Base-by-base conservation (phyloP, 805 yeast genomes). In the Schwanniomyces occidentalis region DNA sequence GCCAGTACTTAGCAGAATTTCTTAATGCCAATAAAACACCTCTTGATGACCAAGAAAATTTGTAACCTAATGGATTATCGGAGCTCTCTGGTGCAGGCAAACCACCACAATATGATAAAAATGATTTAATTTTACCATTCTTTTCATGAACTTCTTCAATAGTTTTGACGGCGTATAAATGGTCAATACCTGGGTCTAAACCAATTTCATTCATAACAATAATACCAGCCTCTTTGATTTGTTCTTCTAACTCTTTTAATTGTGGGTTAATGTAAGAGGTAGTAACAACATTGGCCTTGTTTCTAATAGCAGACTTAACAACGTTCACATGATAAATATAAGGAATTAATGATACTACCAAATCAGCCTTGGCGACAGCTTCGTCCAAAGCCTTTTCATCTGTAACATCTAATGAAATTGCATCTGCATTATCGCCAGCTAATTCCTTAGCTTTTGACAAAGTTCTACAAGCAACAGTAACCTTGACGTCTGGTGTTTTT, bases 131-230 rank as follows among this genome's bases (percentile, higher is more conserved):
- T 73, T 93, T 86, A 61, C 99, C 99, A 47, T 87, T 87, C 17
- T 75, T 78, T 48, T 72, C 70, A 73, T 93, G 99, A 41, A 93
- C 97, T 71, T 93, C 99, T 58, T 87, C 95, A 60, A 93, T 87
- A 51, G 98, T 88, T 78, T 93, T 93, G 63, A 93, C 95, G 32
- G 99, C 99, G 63, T 93, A 93, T 66, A 93, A 78, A 70, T 93
- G 99, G 68, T 93, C 99, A 51, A 93, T 76, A 78, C 99, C 99
- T 46, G 99, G 99, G 64, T 93, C 99, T 63, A 93, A 78, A 55
- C 99, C 99, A 50, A 93, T 93, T 73, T 93, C 99, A 71, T 93
- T 93, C 95, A 93, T 88, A 27, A 93, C 98, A 34, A 91, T 80
- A 54, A 93, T 90, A 41, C 99, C 99, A 23, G 99, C 98, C 54